Evolutionary conservation across 2,329 filamentous ascomycete species (phyloP).

Genomic region (Talaromyces sp.): DNA sequence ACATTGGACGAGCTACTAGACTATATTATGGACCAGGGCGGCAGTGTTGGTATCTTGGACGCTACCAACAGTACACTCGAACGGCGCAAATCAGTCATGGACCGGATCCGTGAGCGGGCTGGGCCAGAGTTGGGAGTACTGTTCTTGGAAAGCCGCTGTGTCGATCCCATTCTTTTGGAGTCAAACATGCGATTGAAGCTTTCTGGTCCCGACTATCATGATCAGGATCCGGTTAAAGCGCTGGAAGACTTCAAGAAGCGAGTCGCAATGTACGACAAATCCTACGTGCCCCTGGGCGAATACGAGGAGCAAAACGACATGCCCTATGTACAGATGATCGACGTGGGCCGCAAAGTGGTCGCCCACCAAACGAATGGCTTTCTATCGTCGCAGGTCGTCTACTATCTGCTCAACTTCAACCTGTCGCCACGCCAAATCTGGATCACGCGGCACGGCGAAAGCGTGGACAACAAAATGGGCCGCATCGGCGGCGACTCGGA

Average conservation of each 20-base stretch:
- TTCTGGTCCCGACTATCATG: constrained; percentile 90
- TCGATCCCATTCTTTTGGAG: constrained; percentile 77
- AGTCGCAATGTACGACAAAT: constrained; percentile 87
- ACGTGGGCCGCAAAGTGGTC: constrained; percentile 90
- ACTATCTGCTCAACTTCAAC: constrained; percentile 95
- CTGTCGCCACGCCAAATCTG: constrained; percentile 92
- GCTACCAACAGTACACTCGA: constrained; percentile 94
- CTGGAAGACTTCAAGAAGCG: constrained; percentile 88
- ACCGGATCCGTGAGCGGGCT: constrained; percentile 74
- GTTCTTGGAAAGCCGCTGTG: constrained; percentile 91
- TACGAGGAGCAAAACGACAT: constrained; percentile 87
- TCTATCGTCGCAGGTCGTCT: constrained; percentile 83
- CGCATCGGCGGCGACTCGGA: constrained; percentile 89
- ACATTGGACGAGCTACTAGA: constrained; percentile 88
- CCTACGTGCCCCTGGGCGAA: constrained; percentile 82
- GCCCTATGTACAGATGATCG: constrained; percentile 96
- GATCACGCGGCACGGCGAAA: constrained; percentile 95
- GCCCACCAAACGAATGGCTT: constrained; percentile 89
- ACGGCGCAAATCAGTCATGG: constrained; percentile 74
- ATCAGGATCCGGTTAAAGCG: constrained; percentile 81
- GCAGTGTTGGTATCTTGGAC: constrained; percentile 90
- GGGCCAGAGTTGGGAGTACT: constrained; percentile 82
- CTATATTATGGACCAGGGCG: constrained; percentile 75
- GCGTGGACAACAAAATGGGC: constrained; percentile 75
- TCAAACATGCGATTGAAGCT: constrained; percentile 97